Conservation (phyloP, 371 early-diverging fungal genomes). For the Mortierella sp. region DNA sequence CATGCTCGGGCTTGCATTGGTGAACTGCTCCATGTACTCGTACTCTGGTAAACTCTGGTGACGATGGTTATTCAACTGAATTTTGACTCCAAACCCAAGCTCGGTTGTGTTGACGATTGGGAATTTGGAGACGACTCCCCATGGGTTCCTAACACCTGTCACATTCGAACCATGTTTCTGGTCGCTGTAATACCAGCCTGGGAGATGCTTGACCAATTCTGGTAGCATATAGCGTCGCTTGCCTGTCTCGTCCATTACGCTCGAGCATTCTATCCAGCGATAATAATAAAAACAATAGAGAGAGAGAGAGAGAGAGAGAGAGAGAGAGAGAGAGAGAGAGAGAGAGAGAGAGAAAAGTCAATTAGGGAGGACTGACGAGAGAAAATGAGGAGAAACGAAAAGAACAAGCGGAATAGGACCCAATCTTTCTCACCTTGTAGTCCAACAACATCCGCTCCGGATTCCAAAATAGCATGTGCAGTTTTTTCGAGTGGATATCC, state of each 20-base stretch:
- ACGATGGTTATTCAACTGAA: slow-evolving; percentile 42
- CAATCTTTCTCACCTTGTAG: slow-evolving; percentile 38
- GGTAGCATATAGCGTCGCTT: slow-evolving; percentile 42
- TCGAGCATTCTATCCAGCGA: slow-evolving; percentile 32
- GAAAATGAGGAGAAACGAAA: neutral
- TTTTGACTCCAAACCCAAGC: slow-evolving; percentile 49
- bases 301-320: no score
- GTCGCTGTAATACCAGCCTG: slow-evolving; percentile 51
- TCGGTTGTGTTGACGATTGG: slow-evolving; percentile 45
- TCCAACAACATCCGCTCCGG: slow-evolving; percentile 52
- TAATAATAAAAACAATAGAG: neutral
- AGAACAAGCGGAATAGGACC: neutral
- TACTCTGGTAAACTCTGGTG: slow-evolving; percentile 21
- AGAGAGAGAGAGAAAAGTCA: no score
- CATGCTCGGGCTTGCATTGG: slow-evolving; percentile 1
- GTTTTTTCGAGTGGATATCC: slow-evolving; percentile 27
- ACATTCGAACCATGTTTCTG: slow-evolving; percentile 29
- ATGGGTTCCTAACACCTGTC: slow-evolving; percentile 40
- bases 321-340: neutral
- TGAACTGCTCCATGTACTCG: slow-evolving; percentile 12
- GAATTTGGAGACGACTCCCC: slow-evolving; percentile 52
- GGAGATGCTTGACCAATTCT: slow-evolving; percentile 41
- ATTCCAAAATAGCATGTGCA: slow-evolving; percentile 44
- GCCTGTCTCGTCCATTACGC: slow-evolving; percentile 11
- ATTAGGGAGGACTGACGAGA: neutral